phyloP scores from a whole-genome alignment of 768 basidiomycete species.

The Lactarius akahatsu region DNA sequence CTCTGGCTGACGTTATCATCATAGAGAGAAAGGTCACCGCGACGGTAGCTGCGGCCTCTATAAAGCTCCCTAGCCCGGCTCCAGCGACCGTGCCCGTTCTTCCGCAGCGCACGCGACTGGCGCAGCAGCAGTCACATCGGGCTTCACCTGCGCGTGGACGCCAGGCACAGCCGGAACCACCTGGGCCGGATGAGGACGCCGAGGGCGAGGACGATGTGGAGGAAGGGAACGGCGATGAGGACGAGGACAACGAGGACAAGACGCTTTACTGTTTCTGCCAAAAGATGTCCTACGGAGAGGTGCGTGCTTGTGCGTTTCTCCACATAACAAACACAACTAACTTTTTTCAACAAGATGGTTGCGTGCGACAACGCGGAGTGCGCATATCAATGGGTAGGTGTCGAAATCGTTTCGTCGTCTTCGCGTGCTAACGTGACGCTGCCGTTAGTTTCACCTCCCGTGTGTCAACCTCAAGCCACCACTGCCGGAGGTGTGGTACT shows the following conservation, averaged over 20 bases:
- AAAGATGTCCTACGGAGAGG: constrained; percentile 61
- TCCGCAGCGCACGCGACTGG: constrained; percentile 34
- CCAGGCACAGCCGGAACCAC: constrained; percentile 17
- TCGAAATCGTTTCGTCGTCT: neutral
- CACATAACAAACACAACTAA: neutral
- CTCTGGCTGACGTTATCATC: too few species aligned
- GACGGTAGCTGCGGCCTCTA: constrained; percentile 32
- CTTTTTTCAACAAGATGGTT: constrained; percentile 23
- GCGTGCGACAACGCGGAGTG: constrained; percentile 29
- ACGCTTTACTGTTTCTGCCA: constrained; percentile 62
- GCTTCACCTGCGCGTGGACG: constrained; percentile 25
- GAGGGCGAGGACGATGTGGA: constrained; percentile 40
- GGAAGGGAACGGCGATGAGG: constrained; percentile 44
- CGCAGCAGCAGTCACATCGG: constrained; percentile 33
- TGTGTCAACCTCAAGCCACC: constrained; percentile 59
- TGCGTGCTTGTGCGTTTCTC: constrained; percentile 30
- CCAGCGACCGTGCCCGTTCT: constrained; percentile 30
- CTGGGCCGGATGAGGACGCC: constrained; percentile 36
- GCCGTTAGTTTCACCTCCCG: constrained; percentile 57
- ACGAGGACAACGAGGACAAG: constrained; percentile 57
- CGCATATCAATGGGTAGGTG: constrained; percentile 29
- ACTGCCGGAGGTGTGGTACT: constrained; percentile 59
- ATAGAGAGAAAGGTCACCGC: constrained; percentile 32
- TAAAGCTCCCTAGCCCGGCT: constrained; percentile 40
- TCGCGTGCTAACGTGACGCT: constrained; percentile 4